Percentiles rank a stretch among this genome's conserved stretches.
These are phyloP conservation scores for Cystobasidium sp. DNA, from an alignment of 1,284 basidiomycete genomes.

Conservation along the genomic window DNA sequence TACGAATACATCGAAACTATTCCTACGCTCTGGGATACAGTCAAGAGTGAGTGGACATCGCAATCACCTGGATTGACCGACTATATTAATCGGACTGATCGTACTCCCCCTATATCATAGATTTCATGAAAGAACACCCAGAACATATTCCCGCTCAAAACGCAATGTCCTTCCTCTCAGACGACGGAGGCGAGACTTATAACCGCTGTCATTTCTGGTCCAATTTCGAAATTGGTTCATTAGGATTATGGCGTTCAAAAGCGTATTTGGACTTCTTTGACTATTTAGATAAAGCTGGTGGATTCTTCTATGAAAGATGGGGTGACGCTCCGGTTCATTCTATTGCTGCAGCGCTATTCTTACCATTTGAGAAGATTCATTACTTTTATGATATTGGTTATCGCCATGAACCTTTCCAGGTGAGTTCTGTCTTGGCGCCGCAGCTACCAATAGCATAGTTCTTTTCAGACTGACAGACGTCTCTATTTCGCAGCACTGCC, in stretches of 20 bases:
- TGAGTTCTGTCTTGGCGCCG: not conserved
- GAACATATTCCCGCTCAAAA: slow-evolving; percentile 72
- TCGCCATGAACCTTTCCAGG: slow-evolving; percentile 41
- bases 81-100: not conserved
- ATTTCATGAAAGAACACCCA: slow-evolving; percentile 71
- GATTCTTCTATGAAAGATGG: slow-evolving; percentile 70
- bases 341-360: slow-evolving; percentile 76
- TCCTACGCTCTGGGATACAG: slow-evolving; percentile 68
- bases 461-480: not conserved
- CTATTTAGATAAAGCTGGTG: slow-evolving; percentile 71
- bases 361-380: slow-evolving; percentile 52
- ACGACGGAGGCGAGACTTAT: slow-evolving; percentile 70
- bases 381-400: slow-evolving; percentile 52
- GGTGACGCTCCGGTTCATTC: slow-evolving; percentile 83
- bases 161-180: slow-evolving; percentile 73
- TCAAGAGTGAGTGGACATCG: slow-evolving; percentile 37
- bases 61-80: no score
- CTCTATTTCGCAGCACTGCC: slow-evolving; percentile 21
- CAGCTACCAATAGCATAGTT: no score
- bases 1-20: slow-evolving; percentile 79
- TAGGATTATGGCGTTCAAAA: slow-evolving; percentile 76
- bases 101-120: slow-evolving; percentile 55
- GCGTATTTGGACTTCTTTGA: slow-evolving; percentile 79
- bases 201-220: slow-evolving; percentile 73
- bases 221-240: slow-evolving; percentile 69